These are phyloP conservation scores for Ottelia alismoides DNA, from an alignment of 106 monocot genomes.

Conservation along the genomic window DNA sequence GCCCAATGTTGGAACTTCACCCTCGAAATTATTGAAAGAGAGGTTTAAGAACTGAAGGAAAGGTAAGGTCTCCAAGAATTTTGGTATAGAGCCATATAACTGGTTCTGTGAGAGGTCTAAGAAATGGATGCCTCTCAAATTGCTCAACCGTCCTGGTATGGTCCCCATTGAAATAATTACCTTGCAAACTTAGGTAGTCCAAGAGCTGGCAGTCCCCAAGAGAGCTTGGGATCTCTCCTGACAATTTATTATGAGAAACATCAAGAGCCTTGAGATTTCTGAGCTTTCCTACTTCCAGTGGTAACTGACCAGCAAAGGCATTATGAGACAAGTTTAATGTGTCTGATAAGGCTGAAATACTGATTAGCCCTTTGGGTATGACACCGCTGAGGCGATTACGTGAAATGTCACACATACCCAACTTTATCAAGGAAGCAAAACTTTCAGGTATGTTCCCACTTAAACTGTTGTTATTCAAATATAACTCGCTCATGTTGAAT, in stretches of 20 bases:
- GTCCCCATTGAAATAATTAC: background rate
- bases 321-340: background rate
- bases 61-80: background rate
- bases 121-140: background rate
- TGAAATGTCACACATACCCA: background rate
- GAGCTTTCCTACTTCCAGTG: background rate
- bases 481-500: background rate
- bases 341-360: background rate
- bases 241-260: background rate
- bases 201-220: conserved; percentile 1
- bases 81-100: background rate
- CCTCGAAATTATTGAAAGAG: conserved; percentile 1
- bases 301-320: background rate
- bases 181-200: background rate
- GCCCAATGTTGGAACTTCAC: conserved; percentile 1
- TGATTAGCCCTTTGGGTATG: background rate
- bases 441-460: background rate
- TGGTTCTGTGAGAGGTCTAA: background rate
- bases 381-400: background rate
- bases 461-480: background rate
- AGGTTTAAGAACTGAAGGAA: background rate
- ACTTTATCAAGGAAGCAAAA: background rate
- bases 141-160: background rate
- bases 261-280: background rate
- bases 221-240: background rate